phyloP scores from a whole-genome alignment of 1,284 basidiomycete genomes.

The Boletus holoroseus region DNA sequence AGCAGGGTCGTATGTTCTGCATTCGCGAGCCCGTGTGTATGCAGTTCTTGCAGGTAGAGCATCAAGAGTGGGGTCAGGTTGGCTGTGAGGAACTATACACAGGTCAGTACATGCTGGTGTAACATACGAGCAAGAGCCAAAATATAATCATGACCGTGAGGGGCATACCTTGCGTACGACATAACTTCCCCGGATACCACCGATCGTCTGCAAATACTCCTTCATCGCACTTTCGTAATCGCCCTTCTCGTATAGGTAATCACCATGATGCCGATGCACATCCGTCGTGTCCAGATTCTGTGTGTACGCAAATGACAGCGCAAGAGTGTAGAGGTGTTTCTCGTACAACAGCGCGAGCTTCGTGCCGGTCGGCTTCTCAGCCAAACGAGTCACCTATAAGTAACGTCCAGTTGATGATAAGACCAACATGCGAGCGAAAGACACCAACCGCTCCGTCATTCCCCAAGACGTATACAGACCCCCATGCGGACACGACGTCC shows the following conservation, averaged over 20 bases:
- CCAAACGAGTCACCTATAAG: constrained; percentile 59
- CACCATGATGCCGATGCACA: constrained; percentile 85
- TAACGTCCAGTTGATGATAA: not conserved
- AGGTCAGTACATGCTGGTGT: constrained; percentile 5
- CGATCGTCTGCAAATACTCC: constrained; percentile 89
- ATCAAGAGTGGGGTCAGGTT: constrained; percentile 94
- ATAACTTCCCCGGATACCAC: constrained; percentile 87
- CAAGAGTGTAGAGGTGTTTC: constrained; percentile 69
- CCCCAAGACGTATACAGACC: constrained; percentile 68
- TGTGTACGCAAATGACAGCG: constrained; percentile 72
- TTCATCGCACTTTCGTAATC: constrained; percentile 93
- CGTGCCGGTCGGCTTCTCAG: constrained; percentile 72
- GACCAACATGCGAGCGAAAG: not conserved
- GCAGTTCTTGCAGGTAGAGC: constrained; percentile 93
- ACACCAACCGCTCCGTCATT: constrained; percentile 66
- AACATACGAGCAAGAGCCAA: not conserved
- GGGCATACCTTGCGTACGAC: constrained; percentile 86
- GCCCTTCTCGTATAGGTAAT: constrained; percentile 85
- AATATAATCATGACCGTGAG: not conserved
- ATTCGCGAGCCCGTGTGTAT: constrained; percentile 84
- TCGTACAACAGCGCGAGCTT: constrained; percentile 82
- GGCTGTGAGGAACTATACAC: constrained; percentile 83
- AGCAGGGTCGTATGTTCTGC: constrained; percentile 95
- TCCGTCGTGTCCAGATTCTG: constrained; percentile 78
- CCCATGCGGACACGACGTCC: constrained; percentile 77